Evolutionary conservation across 345 rosid species (phyloP).

Genomic region (Psidium guajava): DNA sequence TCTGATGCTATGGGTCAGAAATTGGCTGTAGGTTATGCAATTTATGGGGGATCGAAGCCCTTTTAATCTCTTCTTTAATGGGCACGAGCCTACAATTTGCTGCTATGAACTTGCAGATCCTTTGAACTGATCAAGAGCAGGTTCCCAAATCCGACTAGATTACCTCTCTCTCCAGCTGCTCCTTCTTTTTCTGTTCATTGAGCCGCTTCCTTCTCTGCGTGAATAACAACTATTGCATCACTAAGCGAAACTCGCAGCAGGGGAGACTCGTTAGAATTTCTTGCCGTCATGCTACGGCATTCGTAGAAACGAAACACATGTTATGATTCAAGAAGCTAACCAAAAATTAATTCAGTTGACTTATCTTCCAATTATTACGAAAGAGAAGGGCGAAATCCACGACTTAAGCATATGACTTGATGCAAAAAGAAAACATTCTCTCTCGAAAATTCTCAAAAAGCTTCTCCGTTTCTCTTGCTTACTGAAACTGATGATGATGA

Average conservation of each 20-base stretch:
- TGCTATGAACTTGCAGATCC: not conserved
- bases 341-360: too few species aligned
- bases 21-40: not conserved
- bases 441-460: too few species aligned
- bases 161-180: slow-evolving; percentile 86
- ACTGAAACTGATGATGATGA: not conserved
- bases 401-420: too few species aligned
- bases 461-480: not conserved
- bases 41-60: not conserved
- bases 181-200: slow-evolving; percentile 56
- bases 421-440: too few species aligned
- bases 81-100: not conserved
- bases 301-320: too few species aligned
- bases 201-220: slow-evolving; percentile 58
- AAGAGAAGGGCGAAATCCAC: too few species aligned
- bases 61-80: not conserved
- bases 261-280: not conserved
- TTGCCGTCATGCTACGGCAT: not conserved
- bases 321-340: too few species aligned
- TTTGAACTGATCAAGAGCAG: not conserved
- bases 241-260: not conserved
- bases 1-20: not conserved
- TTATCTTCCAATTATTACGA: too few species aligned
- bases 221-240: not conserved
- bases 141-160: not conserved